Evolutionary conservation across 2,329 filamentous ascomycete genomes (phyloP).

Genomic region (Aspergillus sp.): DNA sequence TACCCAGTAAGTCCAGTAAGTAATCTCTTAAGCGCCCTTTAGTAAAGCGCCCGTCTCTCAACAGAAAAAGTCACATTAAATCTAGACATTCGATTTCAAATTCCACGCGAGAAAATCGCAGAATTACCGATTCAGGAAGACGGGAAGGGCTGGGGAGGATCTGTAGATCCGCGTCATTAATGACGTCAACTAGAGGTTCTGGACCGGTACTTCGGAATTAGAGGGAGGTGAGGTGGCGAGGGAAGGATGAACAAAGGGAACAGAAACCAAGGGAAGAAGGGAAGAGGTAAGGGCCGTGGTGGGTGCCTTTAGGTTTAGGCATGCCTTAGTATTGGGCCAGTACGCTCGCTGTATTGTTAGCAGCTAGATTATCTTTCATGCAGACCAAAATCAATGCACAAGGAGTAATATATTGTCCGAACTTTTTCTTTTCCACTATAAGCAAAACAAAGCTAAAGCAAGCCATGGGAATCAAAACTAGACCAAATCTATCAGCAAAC

Average conservation of each 20-base stretch:
- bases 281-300: too few relatives aligned
- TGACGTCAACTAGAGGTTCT: too few relatives aligned
- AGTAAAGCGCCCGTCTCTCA: slow-evolving; percentile 1
- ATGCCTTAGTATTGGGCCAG: not conserved
- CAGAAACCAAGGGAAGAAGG: too few relatives aligned
- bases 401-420: slow-evolving; percentile 5
- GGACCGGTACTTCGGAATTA: too few relatives aligned
- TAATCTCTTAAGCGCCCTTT: slow-evolving; percentile 5
- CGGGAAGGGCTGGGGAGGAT: too few relatives aligned
- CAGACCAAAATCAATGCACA: not conserved
- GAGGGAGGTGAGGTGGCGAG: too few relatives aligned
- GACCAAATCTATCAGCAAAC: slow-evolving; percentile 28
- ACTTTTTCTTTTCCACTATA: slow-evolving; percentile 14
- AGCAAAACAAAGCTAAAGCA: slow-evolving; percentile 9
- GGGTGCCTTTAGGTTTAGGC: not conserved
- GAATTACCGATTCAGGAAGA: too few relatives aligned
- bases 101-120: too few relatives aligned
- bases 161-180: too few relatives aligned
- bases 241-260: too few relatives aligned
- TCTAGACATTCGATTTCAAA: not conserved
- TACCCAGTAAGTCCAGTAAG: slow-evolving; percentile 10
- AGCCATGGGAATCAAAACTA: slow-evolving; percentile 18
- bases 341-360: not conserved
- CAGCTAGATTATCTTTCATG: not conserved
- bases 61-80: slow-evolving; percentile 2